Base-by-base conservation (phyloP, 352 stramenopile genomes). In the Blastocystis sp. region DNA sequence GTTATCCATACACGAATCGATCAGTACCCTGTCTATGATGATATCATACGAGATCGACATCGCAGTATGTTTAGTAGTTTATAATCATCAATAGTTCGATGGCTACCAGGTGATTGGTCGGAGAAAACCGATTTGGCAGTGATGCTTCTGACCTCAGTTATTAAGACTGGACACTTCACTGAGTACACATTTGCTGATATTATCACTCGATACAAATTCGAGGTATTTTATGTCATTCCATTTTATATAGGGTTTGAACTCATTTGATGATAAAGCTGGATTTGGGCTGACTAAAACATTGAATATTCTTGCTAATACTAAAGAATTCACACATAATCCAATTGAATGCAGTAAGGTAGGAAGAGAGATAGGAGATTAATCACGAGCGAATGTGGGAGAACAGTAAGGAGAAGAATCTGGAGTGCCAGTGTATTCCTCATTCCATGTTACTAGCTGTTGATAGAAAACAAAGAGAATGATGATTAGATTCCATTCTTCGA, bases 191-290 rank as follows among this genome's bases (percentile, higher is more conserved):
- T 84, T 44, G 73, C 73, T 33, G 56, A 84, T 40, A 84, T 84
- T 56, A 66, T 84, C 27, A 84, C 73, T 30, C 73, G 73, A 17
- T 84, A 84, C 35, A 84, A 84, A 37, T 84, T 66, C 33, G 73
- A 84, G 53, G 73, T 84, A 24, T 37, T 13, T 9, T 40, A 9
- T 30, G 9, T 1, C 5, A 1, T 27, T 33, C 27, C 53, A 27
- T 62, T 37, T 58, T 22, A 68, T 35, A 17, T 37, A 84, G 73
- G 73, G 73, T 11, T 37, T 84, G 33, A 84, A 54, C 3, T 44
- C 68, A 33, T 84, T 84, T 64, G 48, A 68, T 30, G 73, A 84
- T 37, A 30, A 62, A 7, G 48, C 73, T 27, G 73, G 73, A 66
- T 84, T 84, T 42, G 73, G 73, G 24, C 33, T 84, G 19, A 48